Evolutionary conservation across 441 rosid genomes (phyloP), one percentile per base, ranked within the genome.

Genomic region (Euphorbia corollata): DNA sequence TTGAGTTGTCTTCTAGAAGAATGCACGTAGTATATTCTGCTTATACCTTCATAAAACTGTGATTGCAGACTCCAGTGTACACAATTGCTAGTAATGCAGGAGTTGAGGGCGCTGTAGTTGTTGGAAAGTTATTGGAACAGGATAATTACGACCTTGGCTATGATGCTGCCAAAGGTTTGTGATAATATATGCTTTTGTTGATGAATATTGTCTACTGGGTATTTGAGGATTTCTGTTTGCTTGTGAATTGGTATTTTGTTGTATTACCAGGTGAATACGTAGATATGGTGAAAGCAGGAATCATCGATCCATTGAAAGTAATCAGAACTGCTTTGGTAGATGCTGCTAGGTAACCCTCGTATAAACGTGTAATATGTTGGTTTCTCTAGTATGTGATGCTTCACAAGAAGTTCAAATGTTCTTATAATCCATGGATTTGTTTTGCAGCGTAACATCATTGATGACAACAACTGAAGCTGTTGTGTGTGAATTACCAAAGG

Each of bases 211-310:
- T 38, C 18, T 38, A 22, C n/a, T 36, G 22, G 24, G 18, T 9
- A 8, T 8, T 27, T 16, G 41, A 24, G 41, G 10, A 27, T 27
- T 20, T 24, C 6, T 23, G 22, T 16, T 11, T 47, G n/a, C 51
- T n/a, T 16, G 41, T 63, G 8, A 54, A 20, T 30, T 19, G 10
- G 32, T 27, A 0, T 12, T 39, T 8, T 61, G 7, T 41, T 69
- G 15, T 32, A 50, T 57, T 55, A 61, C 55, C 81, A 88, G 96
- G 86, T 65, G 92, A 85, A 65, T 91, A 87, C 32, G 93, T 91
- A 1, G 96, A 91, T 73, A 91, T 91, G 97, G 87, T 91, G n/a
- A 87, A 88, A 69, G 71, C 97, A 3, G 97, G 97, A 61, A 88
- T 91, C 34, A 82, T 91, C 3, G 96, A 91, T 61, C 97, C 97